These are phyloP conservation scores for Taxillus chinensis DNA, from an alignment of 164 flowering plant species.

Conservation along the genomic window DNA sequence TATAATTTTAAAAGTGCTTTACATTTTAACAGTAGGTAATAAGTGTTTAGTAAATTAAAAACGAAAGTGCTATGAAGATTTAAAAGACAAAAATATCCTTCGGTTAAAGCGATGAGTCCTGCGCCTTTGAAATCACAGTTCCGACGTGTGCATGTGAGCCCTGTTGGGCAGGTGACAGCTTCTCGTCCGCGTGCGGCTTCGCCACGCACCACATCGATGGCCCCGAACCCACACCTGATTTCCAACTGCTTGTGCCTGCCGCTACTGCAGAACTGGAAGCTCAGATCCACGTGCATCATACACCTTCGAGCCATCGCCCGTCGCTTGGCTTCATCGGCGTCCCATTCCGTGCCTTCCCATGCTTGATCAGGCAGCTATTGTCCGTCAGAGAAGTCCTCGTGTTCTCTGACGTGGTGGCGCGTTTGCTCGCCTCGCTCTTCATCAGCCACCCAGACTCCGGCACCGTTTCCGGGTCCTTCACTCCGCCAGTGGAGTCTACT, in stretches of 20 bases:
- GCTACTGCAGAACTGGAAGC: conserved; percentile 44
- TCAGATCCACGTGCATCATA: conserved; percentile 56
- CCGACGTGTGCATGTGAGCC: conserved; percentile 60
- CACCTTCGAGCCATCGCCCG: conserved; percentile 43
- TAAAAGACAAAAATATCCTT: no score
- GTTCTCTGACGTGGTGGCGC: conserved; percentile 42
- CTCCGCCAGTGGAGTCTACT: neutral
- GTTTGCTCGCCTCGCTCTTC: conserved; percentile 32
- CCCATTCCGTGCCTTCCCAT: conserved; percentile 32
- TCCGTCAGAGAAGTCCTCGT: conserved; percentile 53
- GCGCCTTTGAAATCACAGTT: conserved; percentile 64
- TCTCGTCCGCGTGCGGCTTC: conserved; percentile 53
- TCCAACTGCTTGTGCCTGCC: conserved; percentile 17
- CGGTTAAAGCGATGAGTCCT: conserved; percentile 54
- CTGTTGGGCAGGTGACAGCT: conserved; percentile 38
- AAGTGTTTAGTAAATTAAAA: no score
- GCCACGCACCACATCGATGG: conserved; percentile 75
- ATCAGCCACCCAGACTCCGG: conserved; percentile 84
- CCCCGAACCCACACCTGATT: conserved; percentile 25
- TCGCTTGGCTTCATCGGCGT: conserved; percentile 53
- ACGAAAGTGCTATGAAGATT: no score
- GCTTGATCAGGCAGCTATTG: conserved; percentile 36
- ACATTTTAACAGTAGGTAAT: no score
- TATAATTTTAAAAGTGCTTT: no score
- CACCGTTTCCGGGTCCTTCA: conserved; percentile 29